These are phyloP conservation scores for Spiromastix sp. DNA, from an alignment of 2,329 filamentous ascomycete genomes.

Conservation along the genomic window DNA sequence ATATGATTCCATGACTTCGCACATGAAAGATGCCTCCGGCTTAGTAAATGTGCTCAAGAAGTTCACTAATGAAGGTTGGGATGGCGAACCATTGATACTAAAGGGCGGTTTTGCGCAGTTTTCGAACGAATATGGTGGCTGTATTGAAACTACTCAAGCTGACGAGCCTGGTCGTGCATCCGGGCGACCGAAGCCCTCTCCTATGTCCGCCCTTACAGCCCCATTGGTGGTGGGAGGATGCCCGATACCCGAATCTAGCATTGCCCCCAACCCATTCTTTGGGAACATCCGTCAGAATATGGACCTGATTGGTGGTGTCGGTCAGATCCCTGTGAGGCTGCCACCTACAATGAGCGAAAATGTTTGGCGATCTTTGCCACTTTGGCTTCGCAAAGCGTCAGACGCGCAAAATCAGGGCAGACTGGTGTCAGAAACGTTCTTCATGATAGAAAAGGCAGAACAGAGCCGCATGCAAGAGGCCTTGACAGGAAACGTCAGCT, in stretches of 20 bases:
- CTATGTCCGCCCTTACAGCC: slow-evolving; percentile 42
- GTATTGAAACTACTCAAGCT: slow-evolving; percentile 46
- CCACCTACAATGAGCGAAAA: slow-evolving; percentile 42
- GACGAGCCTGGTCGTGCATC: slow-evolving; percentile 15
- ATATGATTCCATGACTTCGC: slow-evolving; percentile 69
- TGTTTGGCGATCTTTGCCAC: slow-evolving; percentile 49
- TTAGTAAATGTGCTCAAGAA: slow-evolving; percentile 88
- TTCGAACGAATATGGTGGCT: slow-evolving; percentile 52
- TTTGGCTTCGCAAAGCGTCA: slow-evolving; percentile 65
- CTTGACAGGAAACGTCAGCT: slow-evolving; percentile 50
- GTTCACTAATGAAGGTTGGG: slow-evolving; percentile 75
- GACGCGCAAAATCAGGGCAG: slow-evolving; percentile 64
- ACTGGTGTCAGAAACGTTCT: slow-evolving; percentile 68
- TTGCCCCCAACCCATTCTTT: slow-evolving; percentile 79
- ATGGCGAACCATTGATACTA: slow-evolving; percentile 62
- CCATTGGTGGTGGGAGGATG: slow-evolving; percentile 65
- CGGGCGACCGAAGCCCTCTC: slow-evolving; percentile 31
- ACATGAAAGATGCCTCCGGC: slow-evolving; percentile 68
- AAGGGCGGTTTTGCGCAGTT: slow-evolving; percentile 75
- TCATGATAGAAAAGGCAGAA: slow-evolving; percentile 74
- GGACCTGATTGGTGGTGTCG: slow-evolving; percentile 87
- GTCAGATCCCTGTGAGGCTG: slow-evolving; percentile 57
- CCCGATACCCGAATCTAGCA: slow-evolving; percentile 58
- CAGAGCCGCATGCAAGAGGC: slow-evolving; percentile 88
- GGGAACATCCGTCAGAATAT: slow-evolving; percentile 94